A percentile compares a stretch with the other conserved stretches of the same genome.
phyloP scores from a whole-genome alignment of 2,329 filamentous ascomycete species.

The Aureobasidium pullulans region DNA sequence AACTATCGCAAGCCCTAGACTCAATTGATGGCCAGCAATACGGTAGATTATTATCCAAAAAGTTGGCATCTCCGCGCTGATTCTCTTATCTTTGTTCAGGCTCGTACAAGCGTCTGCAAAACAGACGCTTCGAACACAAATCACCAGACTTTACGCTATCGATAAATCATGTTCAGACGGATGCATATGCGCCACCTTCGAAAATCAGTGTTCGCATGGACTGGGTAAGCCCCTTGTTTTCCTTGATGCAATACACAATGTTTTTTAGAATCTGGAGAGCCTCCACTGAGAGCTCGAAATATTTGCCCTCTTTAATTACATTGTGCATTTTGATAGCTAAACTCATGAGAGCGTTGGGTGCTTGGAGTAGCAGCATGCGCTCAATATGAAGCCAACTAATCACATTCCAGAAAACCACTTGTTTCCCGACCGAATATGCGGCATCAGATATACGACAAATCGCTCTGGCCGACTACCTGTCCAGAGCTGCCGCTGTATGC shows the following conservation, averaged over 20 bases:
- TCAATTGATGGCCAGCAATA: constrained; percentile 25
- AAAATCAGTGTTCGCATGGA: constrained; percentile 19
- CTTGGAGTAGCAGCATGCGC: no score
- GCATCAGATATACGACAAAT: constrained; percentile 23
- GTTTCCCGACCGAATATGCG: constrained; percentile 23
- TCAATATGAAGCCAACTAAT: not conserved
- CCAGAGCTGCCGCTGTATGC: constrained; percentile 24
- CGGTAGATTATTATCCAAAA: constrained; percentile 18
- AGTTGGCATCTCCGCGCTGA: not conserved
- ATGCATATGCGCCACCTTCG: constrained; percentile 29
- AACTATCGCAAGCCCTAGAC: not conserved
- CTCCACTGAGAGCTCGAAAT: no score
- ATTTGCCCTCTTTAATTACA: not conserved
- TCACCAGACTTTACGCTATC: constrained; percentile 22
- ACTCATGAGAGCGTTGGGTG: no score
- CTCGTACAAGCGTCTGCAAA: constrained; percentile 25
- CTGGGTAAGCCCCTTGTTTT: not conserved
- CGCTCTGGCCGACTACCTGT: constrained; percentile 27
- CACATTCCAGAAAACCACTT: constrained; percentile 17
- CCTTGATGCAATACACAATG: no score
- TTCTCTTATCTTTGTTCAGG: constrained; percentile 17
- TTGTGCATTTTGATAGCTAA: no score
- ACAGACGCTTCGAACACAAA: constrained; percentile 22
- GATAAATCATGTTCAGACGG: constrained; percentile 29
- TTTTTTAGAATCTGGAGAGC: no score